Percentiles rank a stretch among this genome's conserved stretches.
phyloP scores from a whole-genome alignment of 2,329 filamentous ascomycete genomes.

The Clonostachys rhizophaga region DNA sequence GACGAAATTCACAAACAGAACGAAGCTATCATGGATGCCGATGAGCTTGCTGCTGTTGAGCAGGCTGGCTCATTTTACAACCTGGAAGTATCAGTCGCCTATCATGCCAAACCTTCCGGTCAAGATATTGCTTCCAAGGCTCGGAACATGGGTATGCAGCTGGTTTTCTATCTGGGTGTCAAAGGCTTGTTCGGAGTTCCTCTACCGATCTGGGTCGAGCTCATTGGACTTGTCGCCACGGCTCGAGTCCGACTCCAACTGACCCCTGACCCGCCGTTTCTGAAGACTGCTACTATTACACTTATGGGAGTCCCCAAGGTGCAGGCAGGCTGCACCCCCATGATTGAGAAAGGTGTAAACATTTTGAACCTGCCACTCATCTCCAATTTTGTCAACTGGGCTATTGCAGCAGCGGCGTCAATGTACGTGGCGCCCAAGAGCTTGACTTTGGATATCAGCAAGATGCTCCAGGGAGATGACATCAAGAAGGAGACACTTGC shows the following conservation, averaged over 20 bases:
- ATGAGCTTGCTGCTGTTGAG: slow-evolving; percentile 84
- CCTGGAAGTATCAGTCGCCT: slow-evolving; percentile 83
- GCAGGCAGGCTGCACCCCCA: slow-evolving; percentile 82
- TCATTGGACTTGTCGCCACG: slow-evolving; percentile 87
- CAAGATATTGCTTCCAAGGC: slow-evolving; percentile 73
- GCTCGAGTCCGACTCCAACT: slow-evolving; percentile 78
- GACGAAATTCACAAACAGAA: slow-evolving; percentile 72
- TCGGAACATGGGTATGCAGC: slow-evolving; percentile 93
- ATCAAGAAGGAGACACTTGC: slow-evolving; percentile 87
- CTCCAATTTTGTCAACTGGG: slow-evolving; percentile 95
- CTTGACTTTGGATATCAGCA: slow-evolving; percentile 85
- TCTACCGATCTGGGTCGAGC: slow-evolving; percentile 81
- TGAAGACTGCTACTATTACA: slow-evolving; percentile 89
- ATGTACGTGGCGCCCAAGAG: slow-evolving; percentile 95
- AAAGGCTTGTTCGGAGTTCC: slow-evolving; percentile 87
- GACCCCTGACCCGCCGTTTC: slow-evolving; percentile 84
- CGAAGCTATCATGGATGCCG: slow-evolving; percentile 79
- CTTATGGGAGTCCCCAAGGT: slow-evolving; percentile 93
- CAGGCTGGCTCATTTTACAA: slow-evolving; percentile 93
- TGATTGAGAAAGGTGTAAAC: slow-evolving; percentile 88
- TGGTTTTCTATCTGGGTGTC: slow-evolving; percentile 90
- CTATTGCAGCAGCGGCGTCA: slow-evolving; percentile 78
- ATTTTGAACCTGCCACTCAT: slow-evolving; percentile 89
- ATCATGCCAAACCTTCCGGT: slow-evolving; percentile 76
- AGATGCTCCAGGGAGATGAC: slow-evolving; percentile 86